Evolutionary conservation across 306 rosid genomes (phyloP), one percentile per base, ranked within the genome.

Genomic region (Quercus rubra): DNA sequence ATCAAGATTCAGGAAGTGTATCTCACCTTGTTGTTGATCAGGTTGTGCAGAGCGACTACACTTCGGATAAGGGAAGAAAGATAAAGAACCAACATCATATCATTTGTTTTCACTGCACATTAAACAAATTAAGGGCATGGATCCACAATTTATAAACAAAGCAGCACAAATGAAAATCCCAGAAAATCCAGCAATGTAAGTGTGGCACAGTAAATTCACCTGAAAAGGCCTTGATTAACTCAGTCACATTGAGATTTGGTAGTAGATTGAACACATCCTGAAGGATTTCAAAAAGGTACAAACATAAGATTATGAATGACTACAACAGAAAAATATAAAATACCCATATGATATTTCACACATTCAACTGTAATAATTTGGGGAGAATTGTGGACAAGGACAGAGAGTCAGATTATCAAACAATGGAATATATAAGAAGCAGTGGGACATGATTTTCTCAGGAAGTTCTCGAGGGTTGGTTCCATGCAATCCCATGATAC

Each of bases 31-130:
- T 87, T 87, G 81, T 87, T 84, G 66, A 87, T 87, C 84, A 87
- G 75, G 86, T 84, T 87, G 86, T 84, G 88, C 73, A 87, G 90
- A 43, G 90, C 90, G 38, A 84, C 84, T 38, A 87, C 90, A 73
- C 88, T 87, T 82, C 88, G 80, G 51, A 84, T 84, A 74, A 87
- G 88, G 49, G 90, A 87, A 9, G 90, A 87, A 5, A 87, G 84
- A 79, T 87, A 87, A 51, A 87, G 81, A 31, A 87, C 90, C 76
- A 87, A 81, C 90, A 87, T 87, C 90, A 87, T 87, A 74, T 87
- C 90, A 81, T 87, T 87, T 13, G 90, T 87, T 87, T 87, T 87
- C 80, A 87, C 90, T 87, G 21, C 86, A 78, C 38, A 73, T 12
- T 49, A 49, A 49, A 13, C 54, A 49, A 11, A 49, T 79, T 74